phyloP scores from a whole-genome alignment of 768 basidiomycete genomes.

The Mrakia frigida region DNA sequence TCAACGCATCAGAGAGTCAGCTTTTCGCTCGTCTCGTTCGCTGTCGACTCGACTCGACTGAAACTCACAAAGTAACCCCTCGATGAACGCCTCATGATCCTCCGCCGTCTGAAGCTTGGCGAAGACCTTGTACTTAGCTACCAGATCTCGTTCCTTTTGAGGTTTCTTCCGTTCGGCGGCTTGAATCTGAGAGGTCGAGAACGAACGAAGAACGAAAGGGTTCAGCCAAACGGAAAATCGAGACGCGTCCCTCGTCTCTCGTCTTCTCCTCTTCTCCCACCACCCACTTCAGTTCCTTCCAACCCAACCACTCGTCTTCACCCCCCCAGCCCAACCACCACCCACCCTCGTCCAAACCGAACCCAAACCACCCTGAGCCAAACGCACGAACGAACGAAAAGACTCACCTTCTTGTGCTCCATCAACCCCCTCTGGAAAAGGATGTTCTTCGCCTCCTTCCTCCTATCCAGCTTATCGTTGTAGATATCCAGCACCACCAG shows the following conservation, averaged over 20 bases:
- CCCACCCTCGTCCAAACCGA: too few relatives aligned
- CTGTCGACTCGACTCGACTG: background rate
- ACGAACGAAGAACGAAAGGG: conserved; percentile 24
- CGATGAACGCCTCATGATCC: conserved; percentile 80
- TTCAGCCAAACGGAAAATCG: too few relatives aligned
- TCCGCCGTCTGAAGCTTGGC: conserved; percentile 82
- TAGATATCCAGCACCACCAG: conserved; percentile 85
- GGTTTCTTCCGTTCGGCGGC: conserved; percentile 83
- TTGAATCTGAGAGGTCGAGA: conserved; percentile 59
- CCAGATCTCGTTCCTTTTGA: conserved; percentile 85
- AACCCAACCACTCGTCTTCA: too few relatives aligned
- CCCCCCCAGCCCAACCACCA: too few relatives aligned
- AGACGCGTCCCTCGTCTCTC: background rate
- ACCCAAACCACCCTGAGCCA: too few relatives aligned
- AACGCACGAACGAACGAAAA: background rate
- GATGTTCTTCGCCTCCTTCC: conserved; percentile 75
- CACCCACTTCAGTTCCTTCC: too few relatives aligned
- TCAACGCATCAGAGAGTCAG: background rate
- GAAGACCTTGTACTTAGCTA: conserved; percentile 83
- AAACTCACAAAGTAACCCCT: conserved; percentile 80
- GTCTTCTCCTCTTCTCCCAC: too few relatives aligned
- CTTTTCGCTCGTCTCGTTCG: too few relatives aligned
- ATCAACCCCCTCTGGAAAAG: conserved; percentile 87
- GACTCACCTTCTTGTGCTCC: conserved; percentile 84
- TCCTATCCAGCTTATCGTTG: conserved; percentile 76